Base-by-base conservation (phyloP, 768 basidiomycete species). In the Leucocoprinus sp. region DNA sequence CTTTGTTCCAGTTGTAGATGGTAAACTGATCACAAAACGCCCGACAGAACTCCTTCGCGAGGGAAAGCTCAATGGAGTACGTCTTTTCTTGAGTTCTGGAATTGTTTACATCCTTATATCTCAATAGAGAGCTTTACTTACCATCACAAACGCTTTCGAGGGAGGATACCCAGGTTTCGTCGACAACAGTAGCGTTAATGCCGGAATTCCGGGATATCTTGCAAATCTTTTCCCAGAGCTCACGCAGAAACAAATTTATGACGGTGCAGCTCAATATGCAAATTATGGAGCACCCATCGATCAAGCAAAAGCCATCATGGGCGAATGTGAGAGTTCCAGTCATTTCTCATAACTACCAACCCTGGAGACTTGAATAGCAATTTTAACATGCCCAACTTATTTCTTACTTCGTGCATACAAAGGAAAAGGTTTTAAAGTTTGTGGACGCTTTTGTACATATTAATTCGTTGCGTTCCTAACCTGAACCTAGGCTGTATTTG, bases 1-100 rank as follows among this genome's bases (percentile, higher is more conserved):
- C n/a, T 71, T 70, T 36, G 63, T 64, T 11, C 73, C 75, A 0
- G 72, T 76, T 14, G 64, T 76, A 2, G 75, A 76, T 52, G 74
- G 70, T 0, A 58, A 56, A 1, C 69, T 72, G 46, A 73, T 75
- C 27, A 57, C 62, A 0, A 65, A 69, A 35, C 57, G 69, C 14
- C 71, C 74, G 5, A 69, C 61, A 0, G 45, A 62, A 38, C 58
- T 67, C 4, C 44, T 76, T 17, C 50, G 54, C 7, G 57, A 60
- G 29, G 61, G 68, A 11, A 62, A 60, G 48, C 42, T 70, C 36
- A 76, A 75, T 36, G 68, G 66, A n/a, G 72, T 75, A 41, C 12
- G 67, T 53, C 9, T 31, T 4, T 11, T 31, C 15, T n/a, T 68
- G 67, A 33, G 61, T 42, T 56, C 50, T 9, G 47, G 68, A 1